A percentile compares a stretch with the other conserved stretches of the same genome.
These are phyloP conservation scores for Collariella sp. DNA, from an alignment of 495 filamentous ascomycete species.

Conservation along the genomic window DNA sequence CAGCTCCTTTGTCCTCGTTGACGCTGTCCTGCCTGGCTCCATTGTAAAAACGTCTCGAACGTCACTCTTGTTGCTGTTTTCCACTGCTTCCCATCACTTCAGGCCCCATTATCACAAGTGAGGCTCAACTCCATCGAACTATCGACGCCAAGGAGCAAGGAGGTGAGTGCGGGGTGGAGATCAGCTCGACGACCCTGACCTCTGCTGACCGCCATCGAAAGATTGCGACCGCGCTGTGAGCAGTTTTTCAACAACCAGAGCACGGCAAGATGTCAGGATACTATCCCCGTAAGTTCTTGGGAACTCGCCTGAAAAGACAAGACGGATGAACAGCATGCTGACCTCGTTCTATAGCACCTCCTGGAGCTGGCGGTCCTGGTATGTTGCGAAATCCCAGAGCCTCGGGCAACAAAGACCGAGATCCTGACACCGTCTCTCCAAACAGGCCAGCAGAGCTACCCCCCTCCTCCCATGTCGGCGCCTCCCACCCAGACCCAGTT, in stretches of 20 bases:
- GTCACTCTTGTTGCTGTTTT: not conserved
- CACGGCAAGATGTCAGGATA: constrained; percentile 22
- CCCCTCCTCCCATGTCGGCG: constrained; percentile 29
- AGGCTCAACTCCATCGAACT: too few species aligned
- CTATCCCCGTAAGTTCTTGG: constrained; percentile 27
- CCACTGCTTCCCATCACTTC: too few species aligned
- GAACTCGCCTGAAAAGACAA: not conserved
- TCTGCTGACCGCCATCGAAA: not conserved
- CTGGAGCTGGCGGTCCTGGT: constrained; percentile 19
- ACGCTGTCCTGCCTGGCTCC: not conserved
- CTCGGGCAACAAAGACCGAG: too few species aligned
- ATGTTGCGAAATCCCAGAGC: too few species aligned
- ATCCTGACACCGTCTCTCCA: not conserved
- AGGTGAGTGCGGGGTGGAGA: constrained; percentile 8
- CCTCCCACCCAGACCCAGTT: constrained; percentile 41
- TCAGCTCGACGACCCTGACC: not conserved
- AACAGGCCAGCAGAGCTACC: constrained; percentile 24
- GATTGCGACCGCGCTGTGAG: not conserved
- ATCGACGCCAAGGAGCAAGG: too few species aligned
- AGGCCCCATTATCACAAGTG: too few species aligned
- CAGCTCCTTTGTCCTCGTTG: not conserved
- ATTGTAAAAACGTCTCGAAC: too few species aligned
- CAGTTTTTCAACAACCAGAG: too few species aligned
- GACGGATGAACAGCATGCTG: constrained; percentile 3
- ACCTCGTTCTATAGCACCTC: constrained; percentile 16